These are phyloP conservation scores for Kwoniella botswanensis DNA, from an alignment of 768 basidiomycete genomes.

Conservation along the genomic window DNA sequence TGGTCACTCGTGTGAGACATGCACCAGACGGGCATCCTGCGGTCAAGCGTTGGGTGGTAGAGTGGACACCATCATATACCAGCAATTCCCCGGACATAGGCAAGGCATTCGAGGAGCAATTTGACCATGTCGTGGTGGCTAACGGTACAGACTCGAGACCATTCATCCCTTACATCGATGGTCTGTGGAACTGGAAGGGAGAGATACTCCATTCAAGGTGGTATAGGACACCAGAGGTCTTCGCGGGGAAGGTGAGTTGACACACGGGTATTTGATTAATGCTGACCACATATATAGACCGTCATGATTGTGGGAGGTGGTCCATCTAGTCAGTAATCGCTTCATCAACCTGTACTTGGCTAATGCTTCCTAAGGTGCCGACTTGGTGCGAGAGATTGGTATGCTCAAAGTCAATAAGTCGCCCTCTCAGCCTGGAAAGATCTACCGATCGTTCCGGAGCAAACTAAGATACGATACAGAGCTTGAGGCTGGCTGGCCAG, in stretches of 20 bases:
- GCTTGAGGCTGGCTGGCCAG: conserved; percentile 14
- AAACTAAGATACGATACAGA: conserved; percentile 18
- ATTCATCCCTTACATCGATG: conserved; percentile 20
- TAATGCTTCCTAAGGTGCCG: conserved; percentile 4
- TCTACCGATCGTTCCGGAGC: conserved; percentile 16
- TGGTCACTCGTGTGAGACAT: conserved; percentile 13
- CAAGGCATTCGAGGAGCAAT: conserved; percentile 12
- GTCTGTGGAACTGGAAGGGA: conserved; percentile 19
- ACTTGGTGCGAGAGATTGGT: conserved; percentile 14
- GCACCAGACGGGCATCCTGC: conserved; percentile 7
- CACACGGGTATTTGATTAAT: background rate
- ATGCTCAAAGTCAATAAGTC: conserved; percentile 12
- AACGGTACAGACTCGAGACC: conserved; percentile 20
- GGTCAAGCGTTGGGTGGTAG: conserved; percentile 10
- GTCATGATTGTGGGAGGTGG: conserved; percentile 21
- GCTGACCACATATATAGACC: background rate
- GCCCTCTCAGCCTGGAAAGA: conserved; percentile 4
- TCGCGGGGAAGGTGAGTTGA: conserved; percentile 12
- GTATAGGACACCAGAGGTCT: conserved; percentile 15
- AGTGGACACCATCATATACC: conserved; percentile 19
- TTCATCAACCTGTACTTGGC: background rate
- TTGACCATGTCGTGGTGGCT: conserved; percentile 17
- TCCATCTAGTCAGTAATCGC: conserved; percentile 9
- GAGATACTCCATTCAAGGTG: conserved; percentile 18
- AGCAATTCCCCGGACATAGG: conserved; percentile 10